Conservation (phyloP, 345 rosid genomes). For the Kandelia obovata region DNA sequence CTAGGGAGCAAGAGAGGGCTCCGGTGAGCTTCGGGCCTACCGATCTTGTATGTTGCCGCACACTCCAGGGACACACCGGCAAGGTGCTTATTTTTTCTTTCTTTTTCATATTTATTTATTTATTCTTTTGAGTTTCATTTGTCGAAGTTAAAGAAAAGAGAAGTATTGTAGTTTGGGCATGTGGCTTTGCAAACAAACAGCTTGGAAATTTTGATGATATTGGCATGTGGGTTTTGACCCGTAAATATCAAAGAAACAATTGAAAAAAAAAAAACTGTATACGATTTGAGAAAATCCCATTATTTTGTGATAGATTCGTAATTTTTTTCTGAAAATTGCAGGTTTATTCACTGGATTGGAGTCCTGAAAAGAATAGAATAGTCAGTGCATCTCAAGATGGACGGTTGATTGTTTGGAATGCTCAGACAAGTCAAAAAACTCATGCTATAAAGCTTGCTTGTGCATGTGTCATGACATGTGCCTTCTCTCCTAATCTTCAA, state of each 20-base stretch:
- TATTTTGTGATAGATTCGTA: constrained; percentile 1
- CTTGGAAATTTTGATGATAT: no score
- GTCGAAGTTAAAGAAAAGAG: not conserved
- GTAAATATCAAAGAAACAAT: not conserved
- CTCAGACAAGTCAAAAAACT: constrained; percentile 92
- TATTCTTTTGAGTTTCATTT: not conserved
- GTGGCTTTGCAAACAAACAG: no score
- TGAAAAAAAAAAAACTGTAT: not conserved
- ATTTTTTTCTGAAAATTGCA: constrained; percentile 24
- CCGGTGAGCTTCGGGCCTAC: constrained; percentile 75
- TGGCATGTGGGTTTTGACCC: not conserved
- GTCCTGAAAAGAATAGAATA: constrained; percentile 72
- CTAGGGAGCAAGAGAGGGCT: constrained; percentile 57
- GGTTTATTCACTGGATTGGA: constrained; percentile 95
- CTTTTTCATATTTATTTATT: not conserved
- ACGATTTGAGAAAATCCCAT: not conserved
- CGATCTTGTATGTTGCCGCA: constrained; percentile 95
- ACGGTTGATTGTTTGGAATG: constrained; percentile 91
- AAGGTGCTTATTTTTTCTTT: constrained; percentile 36
- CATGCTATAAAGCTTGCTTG: constrained; percentile 95
- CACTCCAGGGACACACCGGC: constrained; percentile 94
- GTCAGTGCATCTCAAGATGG: constrained; percentile 99
- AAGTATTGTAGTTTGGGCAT: not conserved
- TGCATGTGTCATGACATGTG: constrained; percentile 99
- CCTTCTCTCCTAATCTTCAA: constrained; percentile 90